Base-by-base conservation (phyloP, 345 rosid genomes). In the Eucalyptus camaldulensis region DNA sequence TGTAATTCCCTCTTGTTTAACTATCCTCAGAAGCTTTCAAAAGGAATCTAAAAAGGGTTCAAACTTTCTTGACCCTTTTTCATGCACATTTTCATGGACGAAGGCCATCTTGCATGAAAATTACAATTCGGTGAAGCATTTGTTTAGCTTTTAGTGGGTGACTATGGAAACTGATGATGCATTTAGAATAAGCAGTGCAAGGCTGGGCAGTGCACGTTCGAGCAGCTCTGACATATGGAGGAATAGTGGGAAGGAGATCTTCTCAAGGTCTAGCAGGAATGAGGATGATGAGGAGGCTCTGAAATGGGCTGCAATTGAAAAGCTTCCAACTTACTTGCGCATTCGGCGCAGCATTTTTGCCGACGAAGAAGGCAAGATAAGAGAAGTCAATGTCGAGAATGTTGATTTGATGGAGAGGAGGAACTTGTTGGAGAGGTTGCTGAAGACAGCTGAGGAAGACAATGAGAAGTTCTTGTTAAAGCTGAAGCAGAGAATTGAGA, bases 291-390 rank as follows among this genome's bases (percentile, higher is more conserved):
- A 95, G 88, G 98, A 95, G 92, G 99, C 96, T 80, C 92, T 96
- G 87, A 95, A 60, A 90, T 97, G 98, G 99, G 99, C 99, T 80
- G 99, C 99, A 80, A 22, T 97, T 6, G 97, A 97, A 93, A 96
- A 93, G 91, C 94, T 97, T 27, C 99, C 99, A 0, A 95, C 98
- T 10, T 94, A 90, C 89, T 88, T 94, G 87, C 95, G 97, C 85
- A 65, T 95, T 4, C 92, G 92, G 90, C 95, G 97, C 93, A 97
- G 98, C 47, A 91, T 97, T 43, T 93, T 97, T 13, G 91, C 94
- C 15, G 76, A 93, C 90, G 85, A 93, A 60, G 94, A 93, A 37
- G 95, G 96, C 10, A 87, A 89, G 3, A n/a, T 93, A 11, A 91
- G 95, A 49, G 96, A 96, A 93, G 89, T 97, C 87, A 96, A 96